A percentile compares a stretch with the other conserved stretches of the same genome.
phyloP scores from a whole-genome alignment of 2,329 filamentous ascomycete species.

The Coleophoma crateriformis region DNA sequence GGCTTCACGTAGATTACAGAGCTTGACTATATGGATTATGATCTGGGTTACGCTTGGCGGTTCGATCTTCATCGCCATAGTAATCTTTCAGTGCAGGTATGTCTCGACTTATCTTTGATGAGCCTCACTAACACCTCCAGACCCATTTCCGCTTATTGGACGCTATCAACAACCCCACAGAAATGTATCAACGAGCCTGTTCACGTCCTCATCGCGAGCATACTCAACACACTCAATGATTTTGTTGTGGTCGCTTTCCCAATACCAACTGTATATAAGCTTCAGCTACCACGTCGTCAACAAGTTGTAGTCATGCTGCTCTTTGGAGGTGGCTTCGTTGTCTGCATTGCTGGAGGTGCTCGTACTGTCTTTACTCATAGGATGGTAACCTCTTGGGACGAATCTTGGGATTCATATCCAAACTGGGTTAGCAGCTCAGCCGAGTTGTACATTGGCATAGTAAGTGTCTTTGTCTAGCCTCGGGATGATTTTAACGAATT shows the following conservation, averaged over 20 bases:
- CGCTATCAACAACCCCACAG: conserved; percentile 21
- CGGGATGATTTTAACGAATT: not conserved
- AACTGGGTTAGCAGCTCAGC: conserved; percentile 28
- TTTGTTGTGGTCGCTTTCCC: conserved; percentile 46
- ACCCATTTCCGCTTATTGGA: conserved; percentile 32
- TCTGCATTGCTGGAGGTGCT: conserved; percentile 30
- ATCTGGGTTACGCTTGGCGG: conserved; percentile 25
- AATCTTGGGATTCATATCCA: conserved; percentile 28
- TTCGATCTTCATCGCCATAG: conserved; percentile 26
- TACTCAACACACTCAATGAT: conserved; percentile 54
- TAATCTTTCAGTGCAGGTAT: conserved; percentile 34
- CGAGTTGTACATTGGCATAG: conserved; percentile 34
- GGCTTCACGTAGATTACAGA: conserved; percentile 23
- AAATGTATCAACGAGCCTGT: conserved; percentile 42
- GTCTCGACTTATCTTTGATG: conserved; percentile 8
- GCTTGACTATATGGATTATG: conserved; percentile 24
- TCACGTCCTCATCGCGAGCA: conserved; percentile 47
- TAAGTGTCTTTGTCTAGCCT: conserved; percentile 1
- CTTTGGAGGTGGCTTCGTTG: conserved; percentile 41
- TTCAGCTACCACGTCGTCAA: conserved; percentile 41
- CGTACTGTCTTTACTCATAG: conserved; percentile 30
- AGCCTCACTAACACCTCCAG: conserved; percentile 19
- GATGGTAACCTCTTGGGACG: conserved; percentile 22
- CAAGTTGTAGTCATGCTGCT: conserved; percentile 38
- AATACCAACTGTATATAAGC: conserved; percentile 36